Percentiles rank a stretch among this genome's conserved stretches.
These are phyloP conservation scores for Kodamaea kakaduensis DNA, from an alignment of 805 yeast genomes.

Conservation along the genomic window DNA sequence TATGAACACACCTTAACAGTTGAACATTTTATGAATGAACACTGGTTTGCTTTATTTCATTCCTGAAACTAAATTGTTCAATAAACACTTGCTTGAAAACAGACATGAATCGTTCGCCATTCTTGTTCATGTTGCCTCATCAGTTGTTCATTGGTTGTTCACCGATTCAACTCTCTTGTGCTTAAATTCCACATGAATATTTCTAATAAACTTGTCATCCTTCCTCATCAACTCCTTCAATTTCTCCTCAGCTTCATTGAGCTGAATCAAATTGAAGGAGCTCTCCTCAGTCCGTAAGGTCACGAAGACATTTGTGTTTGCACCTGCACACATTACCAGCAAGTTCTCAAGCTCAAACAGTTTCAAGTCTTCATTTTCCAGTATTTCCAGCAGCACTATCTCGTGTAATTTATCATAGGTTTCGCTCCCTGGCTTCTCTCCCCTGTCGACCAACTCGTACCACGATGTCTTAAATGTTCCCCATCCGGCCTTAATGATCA, in stretches of 20 bases:
- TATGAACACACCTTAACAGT: too few species aligned
- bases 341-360: slow-evolving; percentile 37
- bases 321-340: slow-evolving; percentile 54
- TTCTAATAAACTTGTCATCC: slow-evolving; percentile 42
- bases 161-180: slow-evolving; percentile 2
- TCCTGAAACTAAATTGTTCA: too few species aligned
- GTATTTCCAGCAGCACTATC: slow-evolving; percentile 33
- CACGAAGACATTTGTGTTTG: slow-evolving; percentile 44
- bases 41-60: too few species aligned
- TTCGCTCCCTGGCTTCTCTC: slow-evolving; percentile 49
- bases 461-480: slow-evolving; percentile 66
- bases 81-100: too few species aligned
- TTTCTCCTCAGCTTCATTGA: slow-evolving; percentile 29
- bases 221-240: slow-evolving; percentile 31
- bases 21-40: too few species aligned
- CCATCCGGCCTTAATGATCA: slow-evolving; percentile 82
- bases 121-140: too few species aligned
- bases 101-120: too few species aligned
- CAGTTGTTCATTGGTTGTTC: too few species aligned
- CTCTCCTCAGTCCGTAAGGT: slow-evolving; percentile 28
- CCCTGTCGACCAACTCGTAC: slow-evolving; percentile 74
- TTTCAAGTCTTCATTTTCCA: slow-evolving; percentile 22
- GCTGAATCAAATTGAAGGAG: slow-evolving; percentile 23
- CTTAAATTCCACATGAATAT: slow-evolving; percentile 38
- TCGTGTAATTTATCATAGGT: slow-evolving; percentile 42